Percentiles rank a stretch among this genome's conserved stretches.
Conservation (phyloP, 257 asterid species). For the Verbascum thapsus region DNA sequence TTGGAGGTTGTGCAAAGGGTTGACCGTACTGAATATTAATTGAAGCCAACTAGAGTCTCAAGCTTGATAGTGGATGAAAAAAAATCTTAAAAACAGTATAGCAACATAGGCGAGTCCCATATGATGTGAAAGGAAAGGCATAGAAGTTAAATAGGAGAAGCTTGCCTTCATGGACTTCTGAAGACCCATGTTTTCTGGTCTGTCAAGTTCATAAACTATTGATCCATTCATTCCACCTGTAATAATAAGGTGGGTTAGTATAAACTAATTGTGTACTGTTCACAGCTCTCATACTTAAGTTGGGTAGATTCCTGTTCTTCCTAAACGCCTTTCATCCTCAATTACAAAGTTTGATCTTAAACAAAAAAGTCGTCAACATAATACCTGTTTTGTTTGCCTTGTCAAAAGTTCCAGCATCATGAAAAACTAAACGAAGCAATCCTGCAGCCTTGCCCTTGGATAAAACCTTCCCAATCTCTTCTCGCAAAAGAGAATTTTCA, state of each 20-base stretch:
- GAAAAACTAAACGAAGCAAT: slow-evolving; percentile 86
- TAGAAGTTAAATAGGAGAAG: slow-evolving; percentile 17
- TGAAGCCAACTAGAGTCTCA: slow-evolving; percentile 32
- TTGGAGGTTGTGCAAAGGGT: slow-evolving; percentile 32
- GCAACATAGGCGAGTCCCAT: background rate
- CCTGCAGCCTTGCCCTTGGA: slow-evolving; percentile 86
- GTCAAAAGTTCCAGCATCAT: slow-evolving; percentile 97
- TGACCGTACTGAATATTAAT: slow-evolving; percentile 27
- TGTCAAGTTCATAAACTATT: slow-evolving; percentile 75
- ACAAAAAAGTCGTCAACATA: slow-evolving; percentile 11
- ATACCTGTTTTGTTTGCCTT: slow-evolving; percentile 59
- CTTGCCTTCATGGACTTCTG: slow-evolving; percentile 76
- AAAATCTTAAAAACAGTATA: background rate
- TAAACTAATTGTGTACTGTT: no score
- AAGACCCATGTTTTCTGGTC: slow-evolving; percentile 86
- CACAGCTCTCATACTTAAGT: no score
- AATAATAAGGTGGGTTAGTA: slow-evolving; percentile 20
- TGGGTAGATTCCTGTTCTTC: background rate
- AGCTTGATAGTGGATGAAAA: slow-evolving; percentile 19
- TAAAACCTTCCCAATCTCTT: slow-evolving; percentile 67
- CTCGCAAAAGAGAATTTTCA: slow-evolving; percentile 47
- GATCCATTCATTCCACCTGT: slow-evolving; percentile 98
- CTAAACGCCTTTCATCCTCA: background rate
- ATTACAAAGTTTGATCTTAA: background rate
- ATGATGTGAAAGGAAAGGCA: slow-evolving; percentile 18